A percentile compares a stretch with the other conserved stretches of the same genome.
phyloP scores from a whole-genome alignment of 2,329 filamentous ascomycete species.

The Exophiala viscosa region DNA sequence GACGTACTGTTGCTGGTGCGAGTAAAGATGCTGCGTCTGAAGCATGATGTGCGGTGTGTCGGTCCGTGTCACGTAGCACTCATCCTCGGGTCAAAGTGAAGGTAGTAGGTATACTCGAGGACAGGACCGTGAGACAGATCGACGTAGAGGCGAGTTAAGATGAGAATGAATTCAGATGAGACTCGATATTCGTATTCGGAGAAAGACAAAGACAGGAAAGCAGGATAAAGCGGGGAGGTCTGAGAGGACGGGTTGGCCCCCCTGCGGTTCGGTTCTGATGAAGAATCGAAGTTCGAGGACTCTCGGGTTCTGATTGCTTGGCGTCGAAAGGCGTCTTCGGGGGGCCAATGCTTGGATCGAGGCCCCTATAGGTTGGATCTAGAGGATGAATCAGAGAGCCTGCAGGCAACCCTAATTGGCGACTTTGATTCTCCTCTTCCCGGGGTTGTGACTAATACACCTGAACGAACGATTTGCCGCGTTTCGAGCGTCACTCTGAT shows the following conservation, averaged over 20 bases:
- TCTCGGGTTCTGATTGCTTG: no score
- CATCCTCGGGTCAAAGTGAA: slow-evolving; percentile 16
- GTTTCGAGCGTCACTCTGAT: no score
- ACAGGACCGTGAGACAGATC: background rate
- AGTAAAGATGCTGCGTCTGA: slow-evolving; percentile 59
- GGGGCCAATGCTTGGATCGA: no score
- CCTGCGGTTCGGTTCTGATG: background rate
- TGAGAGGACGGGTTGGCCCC: background rate
- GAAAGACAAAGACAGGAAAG: no score
- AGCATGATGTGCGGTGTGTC: slow-evolving; percentile 30
- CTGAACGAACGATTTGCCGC: no score
- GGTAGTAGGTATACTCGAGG: background rate
- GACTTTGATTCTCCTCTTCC: no score
- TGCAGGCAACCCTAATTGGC: no score
- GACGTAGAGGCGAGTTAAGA: background rate
- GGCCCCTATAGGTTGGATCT: no score
- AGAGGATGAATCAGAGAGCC: no score
- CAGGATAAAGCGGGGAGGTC: slow-evolving; percentile 7
- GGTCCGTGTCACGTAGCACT: slow-evolving; percentile 15
- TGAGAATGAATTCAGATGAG: background rate
- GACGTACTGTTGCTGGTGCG: slow-evolving; percentile 55
- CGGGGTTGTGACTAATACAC: no score
- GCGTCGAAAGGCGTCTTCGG: no score
- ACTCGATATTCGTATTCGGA: background rate
- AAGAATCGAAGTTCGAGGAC: no score